Evolutionary conservation across 2,329 filamentous ascomycete genomes (phyloP).

Genomic region (Fusarium fracticaudum): DNA sequence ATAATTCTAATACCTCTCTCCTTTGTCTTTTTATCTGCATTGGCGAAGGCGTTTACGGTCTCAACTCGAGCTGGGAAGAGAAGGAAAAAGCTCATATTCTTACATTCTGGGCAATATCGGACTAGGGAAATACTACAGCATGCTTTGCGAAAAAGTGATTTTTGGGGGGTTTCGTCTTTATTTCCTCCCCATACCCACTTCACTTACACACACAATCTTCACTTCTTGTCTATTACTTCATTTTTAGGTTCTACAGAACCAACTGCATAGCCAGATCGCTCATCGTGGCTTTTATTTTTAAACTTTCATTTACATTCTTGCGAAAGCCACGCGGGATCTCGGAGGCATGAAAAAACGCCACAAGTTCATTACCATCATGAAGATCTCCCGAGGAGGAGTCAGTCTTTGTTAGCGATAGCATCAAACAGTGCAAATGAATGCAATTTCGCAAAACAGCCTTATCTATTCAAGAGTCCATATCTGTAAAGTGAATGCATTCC

Average conservation of each 20-base stretch:
- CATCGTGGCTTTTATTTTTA: slow-evolving; percentile 22
- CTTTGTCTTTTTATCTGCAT: slow-evolving; percentile 22
- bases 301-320: slow-evolving; percentile 33
- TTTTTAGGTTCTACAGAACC: slow-evolving; percentile 4
- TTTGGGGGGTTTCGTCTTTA: neutral
- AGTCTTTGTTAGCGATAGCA: slow-evolving; percentile 15
- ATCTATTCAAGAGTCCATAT: neutral
- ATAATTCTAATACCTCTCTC: slow-evolving; percentile 32
- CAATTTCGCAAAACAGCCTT: slow-evolving; percentile 10
- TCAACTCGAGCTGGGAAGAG: slow-evolving; percentile 10
- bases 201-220: slow-evolving; percentile 11
- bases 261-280: slow-evolving; percentile 15
- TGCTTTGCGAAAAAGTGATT: slow-evolving; percentile 18
- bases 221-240: slow-evolving; percentile 9
- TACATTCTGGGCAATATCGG: slow-evolving; percentile 6
- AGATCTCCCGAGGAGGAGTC: slow-evolving; percentile 21
- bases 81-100: slow-evolving; percentile 1
- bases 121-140: neutral
- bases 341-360: slow-evolving; percentile 6
- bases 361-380: slow-evolving; percentile 21
- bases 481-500: slow-evolving; percentile 1
- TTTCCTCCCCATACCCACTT: slow-evolving; percentile 12
- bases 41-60: slow-evolving; percentile 34
- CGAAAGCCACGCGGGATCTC: slow-evolving; percentile 22
- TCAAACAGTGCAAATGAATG: slow-evolving; percentile 21